Conservation (phyloP, 2,329 filamentous ascomycete species). For the Botrytis fabae region DNA sequence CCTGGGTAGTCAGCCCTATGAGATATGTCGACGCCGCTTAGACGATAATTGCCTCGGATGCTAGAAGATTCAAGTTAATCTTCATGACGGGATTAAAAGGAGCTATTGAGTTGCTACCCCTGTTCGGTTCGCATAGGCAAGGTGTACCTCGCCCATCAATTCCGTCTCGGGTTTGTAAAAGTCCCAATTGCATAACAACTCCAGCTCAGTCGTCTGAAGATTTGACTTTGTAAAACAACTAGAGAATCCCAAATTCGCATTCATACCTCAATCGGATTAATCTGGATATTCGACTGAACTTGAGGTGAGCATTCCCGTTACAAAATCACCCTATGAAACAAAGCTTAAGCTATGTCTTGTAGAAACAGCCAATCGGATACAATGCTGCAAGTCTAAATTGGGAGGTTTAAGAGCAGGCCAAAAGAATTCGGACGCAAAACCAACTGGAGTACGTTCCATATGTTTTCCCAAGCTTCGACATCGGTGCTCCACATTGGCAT, state of each 20-base stretch:
- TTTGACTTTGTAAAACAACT: neutral
- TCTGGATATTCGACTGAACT: neutral
- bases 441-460: neutral
- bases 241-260: neutral
- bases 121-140: neutral
- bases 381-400: neutral
- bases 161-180: neutral
- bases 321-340: neutral
- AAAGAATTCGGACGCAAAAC: neutral
- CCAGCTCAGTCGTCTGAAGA: neutral
- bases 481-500: neutral
- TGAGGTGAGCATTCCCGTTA: neutral
- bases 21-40: neutral
- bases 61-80: neutral
- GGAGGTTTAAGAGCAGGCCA: neutral
- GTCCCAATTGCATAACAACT: neutral
- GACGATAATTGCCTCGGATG: neutral
- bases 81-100: too few species aligned
- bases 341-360: neutral
- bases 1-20: neutral
- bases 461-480: neutral
- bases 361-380: neutral
- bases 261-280: neutral
- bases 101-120: neutral
- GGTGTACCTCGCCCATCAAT: neutral